Evolutionary conservation across 177 flowering plant genomes (phyloP).

Genomic region (Vitis hybrid): DNA sequence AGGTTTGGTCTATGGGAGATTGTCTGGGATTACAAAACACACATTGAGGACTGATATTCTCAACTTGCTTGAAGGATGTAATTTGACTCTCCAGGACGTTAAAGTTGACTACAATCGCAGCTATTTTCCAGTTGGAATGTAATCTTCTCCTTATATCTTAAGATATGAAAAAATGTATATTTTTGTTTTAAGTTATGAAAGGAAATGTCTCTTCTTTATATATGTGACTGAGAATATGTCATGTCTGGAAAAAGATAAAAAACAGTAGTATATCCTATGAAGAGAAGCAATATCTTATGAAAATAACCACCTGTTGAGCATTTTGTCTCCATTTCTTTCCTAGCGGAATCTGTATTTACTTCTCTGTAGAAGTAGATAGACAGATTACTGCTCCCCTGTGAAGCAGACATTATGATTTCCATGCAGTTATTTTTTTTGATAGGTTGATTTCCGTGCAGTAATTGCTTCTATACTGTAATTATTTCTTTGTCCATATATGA

Average conservation of each 20-base stretch:
- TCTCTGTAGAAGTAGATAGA: background rate
- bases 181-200: too few species aligned
- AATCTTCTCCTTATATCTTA: slow-evolving; percentile 9
- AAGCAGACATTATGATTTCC: background rate
- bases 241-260: too few species aligned
- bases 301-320: too few species aligned
- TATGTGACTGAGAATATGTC: too few species aligned
- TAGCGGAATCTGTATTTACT: too few species aligned
- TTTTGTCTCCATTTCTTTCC: too few species aligned
- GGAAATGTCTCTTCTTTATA: too few species aligned
- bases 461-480: background rate
- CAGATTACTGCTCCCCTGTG: too few species aligned
- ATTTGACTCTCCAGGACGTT: slow-evolving; percentile 36
- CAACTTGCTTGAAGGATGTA: slow-evolving; percentile 37
- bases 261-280: too few species aligned
- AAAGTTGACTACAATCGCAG: slow-evolving; percentile 38
- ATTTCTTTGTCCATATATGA: background rate
- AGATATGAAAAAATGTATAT: too few species aligned
- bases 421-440: background rate
- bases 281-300: too few species aligned
- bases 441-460: background rate
- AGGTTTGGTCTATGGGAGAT: slow-evolving; percentile 44
- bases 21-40: slow-evolving; percentile 29
- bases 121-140: slow-evolving; percentile 30
- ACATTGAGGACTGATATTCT: slow-evolving; percentile 41